Base-by-base conservation (phyloP, 768 basidiomycete genomes). In the Strobilomyces confusus region DNA sequence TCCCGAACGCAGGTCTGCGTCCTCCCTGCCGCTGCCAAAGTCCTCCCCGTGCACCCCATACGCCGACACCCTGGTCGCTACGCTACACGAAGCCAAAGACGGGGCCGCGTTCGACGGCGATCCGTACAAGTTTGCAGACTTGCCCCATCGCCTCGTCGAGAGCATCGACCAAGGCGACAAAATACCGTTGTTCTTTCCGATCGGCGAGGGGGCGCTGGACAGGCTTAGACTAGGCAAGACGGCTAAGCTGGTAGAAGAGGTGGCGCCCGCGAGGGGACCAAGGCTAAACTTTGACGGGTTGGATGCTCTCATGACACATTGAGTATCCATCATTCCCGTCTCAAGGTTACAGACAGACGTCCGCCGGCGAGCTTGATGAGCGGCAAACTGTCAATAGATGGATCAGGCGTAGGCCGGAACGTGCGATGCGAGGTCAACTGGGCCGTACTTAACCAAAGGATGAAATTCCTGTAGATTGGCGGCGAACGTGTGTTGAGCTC, bases 41-140 rank as follows among this genome's bases (percentile, higher is more conserved):
- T 58, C 6, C 45, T 56, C 12, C 52, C 58, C 2, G 4, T 8
- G 4, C 53, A 59, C 25, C 53, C 63, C 1, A 4, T 57, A 58
- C 30, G 32, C 47, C 12, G 43, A 55, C n/a, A 46, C 51, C n/a
- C 20, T 53, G 12, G 47, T 40, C 15, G 19, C 38, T 11, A 22
- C 46, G 1, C 1, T 55, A 13, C 48, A 47, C 6, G 63, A 52
- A 15, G 40, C 29, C 36, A 33, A 41, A 34, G 9, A 36, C 4
- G 44, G 26, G 2, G 30, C 29, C 19, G 26, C 49, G 3, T 55
- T 47, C 11, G 45, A 44, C 5, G 58, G 51, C 8, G 55, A 63
- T 42, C 61, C 49, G 8, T 23, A 41, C 43, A 55, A 55, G 17
- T 55, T 61, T 47, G 60, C 47, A 23, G 56, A 58, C 9, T n/a